Evolutionary conservation across 2,329 filamentous ascomycete genomes (phyloP), one percentile per base, ranked within the genome.

Genomic region (Trichoderma sp.): DNA sequence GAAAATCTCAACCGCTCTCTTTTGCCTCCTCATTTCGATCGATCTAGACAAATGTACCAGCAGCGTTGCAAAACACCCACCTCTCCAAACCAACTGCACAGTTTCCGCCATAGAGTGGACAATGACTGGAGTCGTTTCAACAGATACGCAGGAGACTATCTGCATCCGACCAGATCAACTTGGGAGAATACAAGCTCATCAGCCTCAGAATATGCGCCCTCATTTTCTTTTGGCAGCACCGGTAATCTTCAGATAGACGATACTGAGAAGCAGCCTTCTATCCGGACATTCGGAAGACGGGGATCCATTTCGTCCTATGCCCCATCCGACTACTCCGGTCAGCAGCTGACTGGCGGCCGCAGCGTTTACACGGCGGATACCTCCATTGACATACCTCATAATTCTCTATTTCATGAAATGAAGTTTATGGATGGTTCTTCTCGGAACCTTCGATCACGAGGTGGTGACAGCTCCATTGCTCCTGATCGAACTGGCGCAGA

Each of bases 51-150:
- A 16, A 21, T 54, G 16, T 43, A 54, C 49, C 65, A 59, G 8
- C 56, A 58, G 46, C 60, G 60, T n/a, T 59, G 60, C 55, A 65
- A 66, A 49, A 69, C 59, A 11, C 68, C 61, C 4, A 55, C 56
- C 10, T 64, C 55, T 1, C 52, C 66, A 21, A 64, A 58, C 52
- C 66, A 63, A 21, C 52, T 58, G 24, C 61, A 59, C n/a, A 59
- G 56, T n/a, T 65, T 65, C 28, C 68, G 63, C 18, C 58, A 69
- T 8, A 69, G 43, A 34, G 16, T 51, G 14, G 68, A 69, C 16
- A 69, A 39, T 28, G 63, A 69, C 24, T 69, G 68, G 68, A 69
- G 59, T 11, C 49, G 63, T 5, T 69, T 69, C 43, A 69, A 66
- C 39, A 65, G 30, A 18, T n/a, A 59, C 30, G 54, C 54, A 8